A percentile compares a stretch with the other conserved stretches of the same genome.
Evolutionary conservation across 176 grass and related monocot genomes (phyloP).

Genomic region (Carex parvula): DNA sequence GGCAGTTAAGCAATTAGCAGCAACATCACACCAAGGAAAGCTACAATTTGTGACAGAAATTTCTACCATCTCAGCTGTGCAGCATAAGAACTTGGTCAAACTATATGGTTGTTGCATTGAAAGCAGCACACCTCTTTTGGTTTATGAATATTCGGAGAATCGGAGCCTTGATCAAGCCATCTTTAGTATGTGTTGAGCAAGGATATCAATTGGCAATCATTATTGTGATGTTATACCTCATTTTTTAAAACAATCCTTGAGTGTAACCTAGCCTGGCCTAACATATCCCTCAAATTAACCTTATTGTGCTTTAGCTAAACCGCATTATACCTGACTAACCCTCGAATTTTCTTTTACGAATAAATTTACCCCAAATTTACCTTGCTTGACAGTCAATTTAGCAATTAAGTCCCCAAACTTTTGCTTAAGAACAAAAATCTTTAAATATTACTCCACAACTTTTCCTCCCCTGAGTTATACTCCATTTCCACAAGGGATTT

Average conservation of each 20-base stretch:
- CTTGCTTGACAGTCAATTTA: not conserved
- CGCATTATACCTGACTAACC: not conserved
- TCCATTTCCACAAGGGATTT: too few species aligned
- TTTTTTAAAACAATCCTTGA: not conserved
- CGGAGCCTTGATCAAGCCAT: constrained; percentile 81
- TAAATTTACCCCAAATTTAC: not conserved
- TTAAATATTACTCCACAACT: not conserved
- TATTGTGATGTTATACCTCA: not conserved
- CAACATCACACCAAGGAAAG: constrained; percentile 70
- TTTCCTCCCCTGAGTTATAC: not conserved
- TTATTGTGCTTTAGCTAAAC: not conserved
- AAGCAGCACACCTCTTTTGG: constrained; percentile 55
- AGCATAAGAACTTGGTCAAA: constrained; percentile 72
- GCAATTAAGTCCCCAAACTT: not conserved
- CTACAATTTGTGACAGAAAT: constrained; percentile 73
- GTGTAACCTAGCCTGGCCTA: not conserved
- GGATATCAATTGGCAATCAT: not conserved
- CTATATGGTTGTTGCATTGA: constrained; percentile 74
- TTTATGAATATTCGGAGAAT: constrained; percentile 92
- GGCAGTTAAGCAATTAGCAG: constrained; percentile 69
- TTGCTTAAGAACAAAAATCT: not conserved
- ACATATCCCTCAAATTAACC: not conserved
- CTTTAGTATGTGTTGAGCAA: constrained; percentile 44
- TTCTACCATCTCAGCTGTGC: constrained; percentile 70
- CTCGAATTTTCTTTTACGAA: not conserved